These are phyloP conservation scores for Sparassis latifolia DNA, from an alignment of 1,284 basidiomycete genomes.

Conservation along the genomic window DNA sequence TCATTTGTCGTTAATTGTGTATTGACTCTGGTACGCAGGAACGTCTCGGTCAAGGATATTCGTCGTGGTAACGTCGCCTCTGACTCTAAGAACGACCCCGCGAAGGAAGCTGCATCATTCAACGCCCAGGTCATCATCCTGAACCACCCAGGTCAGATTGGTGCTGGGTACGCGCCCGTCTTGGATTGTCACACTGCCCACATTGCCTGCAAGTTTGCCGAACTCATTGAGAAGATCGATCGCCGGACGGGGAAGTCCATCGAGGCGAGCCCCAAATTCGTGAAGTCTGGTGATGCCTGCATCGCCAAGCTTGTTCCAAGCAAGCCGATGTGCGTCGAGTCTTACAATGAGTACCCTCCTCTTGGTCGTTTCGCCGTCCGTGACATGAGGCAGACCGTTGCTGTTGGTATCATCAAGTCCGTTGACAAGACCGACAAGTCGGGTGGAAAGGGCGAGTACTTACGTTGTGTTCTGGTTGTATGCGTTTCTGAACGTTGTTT, in stretches of 20 bases:
- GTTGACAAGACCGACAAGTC: conserved; percentile 90
- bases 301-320: conserved; percentile 96
- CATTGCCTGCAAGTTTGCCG: conserved; percentile 99
- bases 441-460: conserved; percentile 70
- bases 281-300: conserved; percentile 95
- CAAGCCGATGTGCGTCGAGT: conserved; percentile 98
- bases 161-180: conserved; percentile 95
- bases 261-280: conserved; percentile 89
- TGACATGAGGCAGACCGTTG: conserved; percentile 98
- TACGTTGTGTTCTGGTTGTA: neutral
- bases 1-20: neutral
- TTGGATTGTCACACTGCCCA: conserved; percentile 99
- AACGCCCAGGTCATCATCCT: conserved; percentile 99
- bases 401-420: conserved; percentile 95
- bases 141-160: conserved; percentile 99
- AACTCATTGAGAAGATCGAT: conserved; percentile 99
- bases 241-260: conserved; percentile 93
- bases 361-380: conserved; percentile 98
- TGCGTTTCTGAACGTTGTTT: conserved; percentile 9
- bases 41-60: conserved; percentile 99
- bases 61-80: conserved; percentile 99
- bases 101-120: conserved; percentile 99
- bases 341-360: conserved; percentile 97
- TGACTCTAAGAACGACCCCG: conserved; percentile 99
- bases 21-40: conserved; percentile 48